phyloP scores from a whole-genome alignment of 345 rosid species.

The Pseudoturritis turrita region DNA sequence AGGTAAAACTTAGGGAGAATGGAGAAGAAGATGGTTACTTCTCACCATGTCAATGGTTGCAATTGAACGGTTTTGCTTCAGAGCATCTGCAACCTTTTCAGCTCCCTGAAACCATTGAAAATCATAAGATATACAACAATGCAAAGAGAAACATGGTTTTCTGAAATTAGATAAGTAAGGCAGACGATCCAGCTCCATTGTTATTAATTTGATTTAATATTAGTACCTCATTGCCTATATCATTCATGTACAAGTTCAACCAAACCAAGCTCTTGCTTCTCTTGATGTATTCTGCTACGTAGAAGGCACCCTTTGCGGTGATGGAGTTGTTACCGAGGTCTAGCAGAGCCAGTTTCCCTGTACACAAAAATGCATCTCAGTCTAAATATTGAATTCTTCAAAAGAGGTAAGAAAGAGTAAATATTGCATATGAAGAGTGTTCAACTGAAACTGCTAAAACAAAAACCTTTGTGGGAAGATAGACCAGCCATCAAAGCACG shows the following conservation, averaged over 20 bases:
- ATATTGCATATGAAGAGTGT: not conserved
- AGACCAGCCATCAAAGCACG: conserved; percentile 81
- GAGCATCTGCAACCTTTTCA: conserved; percentile 73
- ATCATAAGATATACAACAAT: not conserved
- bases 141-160: not conserved
- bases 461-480: conserved; percentile 77
- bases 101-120: conserved; percentile 61
- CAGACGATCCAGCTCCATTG: not conserved
- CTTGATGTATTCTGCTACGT: conserved; percentile 79
- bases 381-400: conserved; percentile 3
- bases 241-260: conserved; percentile 97
- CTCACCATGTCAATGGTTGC: conserved; percentile 83
- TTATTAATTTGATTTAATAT: not conserved
- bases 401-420: not conserved
- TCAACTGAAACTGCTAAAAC: conserved; percentile 1
- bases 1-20: not conserved
- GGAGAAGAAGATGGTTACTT: conserved; percentile 17
- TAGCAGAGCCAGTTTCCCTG: conserved; percentile 64
- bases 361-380: conserved; percentile 27
- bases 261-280: conserved; percentile 87
- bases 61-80: conserved; percentile 72
- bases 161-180: not conserved
- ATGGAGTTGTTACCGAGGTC: conserved; percentile 96
- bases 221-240: conserved; percentile 89
- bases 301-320: conserved; percentile 73